phyloP scores from a whole-genome alignment of 805 yeast genomes.

The Yarrowia sp. region DNA sequence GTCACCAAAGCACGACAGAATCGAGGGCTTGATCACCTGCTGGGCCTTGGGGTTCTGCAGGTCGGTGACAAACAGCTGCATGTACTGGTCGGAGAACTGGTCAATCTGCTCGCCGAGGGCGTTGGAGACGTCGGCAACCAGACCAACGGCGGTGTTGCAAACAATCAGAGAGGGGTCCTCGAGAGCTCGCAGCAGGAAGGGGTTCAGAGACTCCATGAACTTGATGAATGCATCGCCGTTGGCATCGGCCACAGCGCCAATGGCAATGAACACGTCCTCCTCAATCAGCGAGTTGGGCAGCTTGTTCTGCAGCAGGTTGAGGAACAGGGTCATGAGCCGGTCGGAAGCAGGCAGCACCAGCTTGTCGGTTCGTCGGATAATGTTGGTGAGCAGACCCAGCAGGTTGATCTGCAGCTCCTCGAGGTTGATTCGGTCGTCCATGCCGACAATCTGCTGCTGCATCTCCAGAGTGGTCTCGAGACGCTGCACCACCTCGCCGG shows the following conservation, averaged over 20 bases:
- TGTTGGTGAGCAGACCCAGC: slow-evolving; percentile 77
- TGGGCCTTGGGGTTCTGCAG: slow-evolving; percentile 71
- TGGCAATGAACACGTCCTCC: slow-evolving; percentile 92
- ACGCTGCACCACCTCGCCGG: slow-evolving; percentile 74
- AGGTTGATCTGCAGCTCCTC: slow-evolving; percentile 87
- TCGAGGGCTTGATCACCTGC: slow-evolving; percentile 84
- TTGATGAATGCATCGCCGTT: slow-evolving; percentile 72
- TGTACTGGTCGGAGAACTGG: slow-evolving; percentile 79
- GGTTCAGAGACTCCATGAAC: slow-evolving; percentile 83
- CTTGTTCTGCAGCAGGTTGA: slow-evolving; percentile 70
- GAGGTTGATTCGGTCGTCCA: slow-evolving; percentile 77
- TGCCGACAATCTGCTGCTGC: slow-evolving; percentile 63
- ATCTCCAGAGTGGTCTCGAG: slow-evolving; percentile 70
- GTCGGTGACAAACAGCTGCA: slow-evolving; percentile 80
- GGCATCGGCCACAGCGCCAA: slow-evolving; percentile 87
- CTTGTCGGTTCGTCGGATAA: slow-evolving; percentile 78
- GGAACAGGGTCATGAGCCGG: slow-evolving; percentile 80
- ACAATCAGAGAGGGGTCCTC: slow-evolving; percentile 83
- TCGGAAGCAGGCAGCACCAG: slow-evolving; percentile 76
- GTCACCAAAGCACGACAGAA: slow-evolving; percentile 94
- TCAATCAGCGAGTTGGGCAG: slow-evolving; percentile 79
- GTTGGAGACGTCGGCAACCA: slow-evolving; percentile 92
- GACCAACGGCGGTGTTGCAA: slow-evolving; percentile 89
- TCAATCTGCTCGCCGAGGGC: slow-evolving; percentile 77
- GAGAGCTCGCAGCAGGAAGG: slow-evolving; percentile 79